Evolutionary conservation across 2,329 filamentous ascomycete species (phyloP), one percentile per base, ranked within the genome.

Genomic region (Pseudocercospora eumusae): DNA sequence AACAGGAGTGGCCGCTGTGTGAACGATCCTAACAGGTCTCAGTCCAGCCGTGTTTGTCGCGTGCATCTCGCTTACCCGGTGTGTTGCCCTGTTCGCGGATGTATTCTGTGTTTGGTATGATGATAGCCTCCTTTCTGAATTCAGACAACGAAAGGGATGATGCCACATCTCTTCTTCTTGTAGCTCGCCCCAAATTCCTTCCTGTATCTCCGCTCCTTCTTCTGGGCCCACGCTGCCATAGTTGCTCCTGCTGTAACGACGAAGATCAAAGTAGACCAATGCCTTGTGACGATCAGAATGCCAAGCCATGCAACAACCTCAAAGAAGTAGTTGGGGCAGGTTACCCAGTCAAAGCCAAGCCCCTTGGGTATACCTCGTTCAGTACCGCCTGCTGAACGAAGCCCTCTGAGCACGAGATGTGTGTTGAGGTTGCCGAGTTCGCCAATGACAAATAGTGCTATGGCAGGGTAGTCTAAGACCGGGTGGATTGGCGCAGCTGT

Each of bases 261-360:
- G 77, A 98, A 98, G 20, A 96, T 69, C 15, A 87, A 80, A 0
- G 95, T 90, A 56, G 87, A 85, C 81, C 89, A 89, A 78, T 88
- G 93, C 71, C 91, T 88, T 70, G 87, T 92, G 58, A 93, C 84
- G 47, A 96, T 75, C 69, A 90, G 88, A 59, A 98, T 83, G 25
- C 92, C 93, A 28, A 90, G 70, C 95, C 95, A 99, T 0, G 93
- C 86, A 40, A 96, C 76, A 6, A 90, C 83, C 75, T 99, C 95
- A 70, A 96, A 98, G 81, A 96, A 86, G 81, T 99, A 99, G 81
- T 99, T 99, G 45, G 95, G 95, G 80, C 93, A 96, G 11, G 95
- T 99, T 57, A 99, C 93, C 36, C 91, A 79, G 66, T 81, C 82
- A 77, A 97, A 98, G 28, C 93, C 91, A 62, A 93, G 86, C 25